A percentile compares a stretch with the other conserved stretches of the same genome.
Conservation (phyloP, 306 rosid species). For the Heteromeles arbutifolia region DNA sequence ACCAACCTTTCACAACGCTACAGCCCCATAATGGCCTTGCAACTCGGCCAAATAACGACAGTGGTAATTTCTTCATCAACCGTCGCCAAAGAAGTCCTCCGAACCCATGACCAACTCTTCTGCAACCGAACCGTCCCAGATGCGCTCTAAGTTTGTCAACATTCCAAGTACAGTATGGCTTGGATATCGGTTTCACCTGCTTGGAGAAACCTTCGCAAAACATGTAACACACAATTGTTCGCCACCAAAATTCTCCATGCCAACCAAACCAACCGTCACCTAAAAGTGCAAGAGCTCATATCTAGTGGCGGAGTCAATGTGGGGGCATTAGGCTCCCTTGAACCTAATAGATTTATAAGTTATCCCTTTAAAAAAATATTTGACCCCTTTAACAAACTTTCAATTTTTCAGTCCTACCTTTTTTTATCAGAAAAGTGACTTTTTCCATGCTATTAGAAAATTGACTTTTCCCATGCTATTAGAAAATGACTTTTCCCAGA, state of each 20-base stretch:
- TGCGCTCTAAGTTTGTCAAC: neutral
- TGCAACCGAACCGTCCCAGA: slow-evolving; percentile 25
- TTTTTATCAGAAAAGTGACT: no score
- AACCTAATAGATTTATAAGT: no score
- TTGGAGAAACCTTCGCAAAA: slow-evolving; percentile 33
- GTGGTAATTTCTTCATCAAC: slow-evolving; percentile 22
- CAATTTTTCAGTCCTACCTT: no score
- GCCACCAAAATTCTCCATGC: neutral
- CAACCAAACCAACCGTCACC: neutral
- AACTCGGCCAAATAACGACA: slow-evolving; percentile 30
- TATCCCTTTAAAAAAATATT: no score
- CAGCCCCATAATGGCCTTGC: slow-evolving; percentile 34
- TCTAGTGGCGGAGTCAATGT: no score
- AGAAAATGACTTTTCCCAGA: no score
- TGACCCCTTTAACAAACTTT: no score
- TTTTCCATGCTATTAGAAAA: no score
- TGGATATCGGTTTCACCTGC: slow-evolving; percentile 23
- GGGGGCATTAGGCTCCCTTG: no score
- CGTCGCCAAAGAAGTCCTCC: slow-evolving; percentile 25
- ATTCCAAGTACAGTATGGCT: slow-evolving; percentile 1
- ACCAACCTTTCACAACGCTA: slow-evolving; percentile 20
- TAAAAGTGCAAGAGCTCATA: slow-evolving; percentile 10
- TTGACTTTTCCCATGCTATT: no score
- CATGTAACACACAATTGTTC: slow-evolving; percentile 3
- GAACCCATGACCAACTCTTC: slow-evolving; percentile 20